These are phyloP conservation scores for Lasiosphaeria ovina DNA, from an alignment of 495 filamentous ascomycete genomes.

Conservation along the genomic window DNA sequence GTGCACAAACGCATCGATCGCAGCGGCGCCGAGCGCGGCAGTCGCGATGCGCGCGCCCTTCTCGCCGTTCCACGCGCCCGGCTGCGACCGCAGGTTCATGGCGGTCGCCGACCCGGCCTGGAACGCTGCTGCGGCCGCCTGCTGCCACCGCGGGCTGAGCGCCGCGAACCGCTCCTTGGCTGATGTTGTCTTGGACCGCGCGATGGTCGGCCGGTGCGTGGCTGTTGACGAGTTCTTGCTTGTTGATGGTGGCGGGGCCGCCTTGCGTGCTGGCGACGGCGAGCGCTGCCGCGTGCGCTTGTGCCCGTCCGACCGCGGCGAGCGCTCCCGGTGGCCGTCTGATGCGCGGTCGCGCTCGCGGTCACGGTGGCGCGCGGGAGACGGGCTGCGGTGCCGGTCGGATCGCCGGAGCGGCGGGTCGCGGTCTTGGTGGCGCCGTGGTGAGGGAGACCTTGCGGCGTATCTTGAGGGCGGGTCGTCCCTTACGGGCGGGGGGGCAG, in stretches of 20 bases:
- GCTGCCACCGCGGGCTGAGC: slow-evolving; percentile 27
- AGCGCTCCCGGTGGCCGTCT: slow-evolving; percentile 1
- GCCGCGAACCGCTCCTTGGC: slow-evolving; percentile 9
- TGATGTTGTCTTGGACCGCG: slow-evolving; percentile 22
- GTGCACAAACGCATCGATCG: slow-evolving; percentile 32
- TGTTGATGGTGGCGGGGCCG: neutral
- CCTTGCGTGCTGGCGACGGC: neutral
- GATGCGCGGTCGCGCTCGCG: slow-evolving; percentile 1
- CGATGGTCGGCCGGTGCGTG: slow-evolving; percentile 11
- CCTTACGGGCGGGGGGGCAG: neutral
- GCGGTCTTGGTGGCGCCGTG: neutral
- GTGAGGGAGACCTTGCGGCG: slow-evolving; percentile 3
- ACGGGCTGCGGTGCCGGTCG: slow-evolving; percentile 3
- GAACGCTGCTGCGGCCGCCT: slow-evolving; percentile 39
- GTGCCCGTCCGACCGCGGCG: slow-evolving; percentile 3
- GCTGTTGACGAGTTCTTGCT: neutral
- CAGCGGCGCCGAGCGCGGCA: slow-evolving; percentile 43
- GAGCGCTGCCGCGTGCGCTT: neutral
- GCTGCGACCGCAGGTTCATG: slow-evolving; percentile 35
- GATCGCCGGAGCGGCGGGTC: neutral
- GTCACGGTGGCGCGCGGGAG: slow-evolving; percentile 3
- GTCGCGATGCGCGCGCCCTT: slow-evolving; percentile 42
- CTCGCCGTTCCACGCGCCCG: slow-evolving; percentile 39
- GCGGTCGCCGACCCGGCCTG: slow-evolving; percentile 42
- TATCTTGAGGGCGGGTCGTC: neutral